A percentile compares a stretch with the other conserved stretches of the same genome.
phyloP scores from a whole-genome alignment of 345 rosid genomes.

The Hibiscus mutabilis region DNA sequence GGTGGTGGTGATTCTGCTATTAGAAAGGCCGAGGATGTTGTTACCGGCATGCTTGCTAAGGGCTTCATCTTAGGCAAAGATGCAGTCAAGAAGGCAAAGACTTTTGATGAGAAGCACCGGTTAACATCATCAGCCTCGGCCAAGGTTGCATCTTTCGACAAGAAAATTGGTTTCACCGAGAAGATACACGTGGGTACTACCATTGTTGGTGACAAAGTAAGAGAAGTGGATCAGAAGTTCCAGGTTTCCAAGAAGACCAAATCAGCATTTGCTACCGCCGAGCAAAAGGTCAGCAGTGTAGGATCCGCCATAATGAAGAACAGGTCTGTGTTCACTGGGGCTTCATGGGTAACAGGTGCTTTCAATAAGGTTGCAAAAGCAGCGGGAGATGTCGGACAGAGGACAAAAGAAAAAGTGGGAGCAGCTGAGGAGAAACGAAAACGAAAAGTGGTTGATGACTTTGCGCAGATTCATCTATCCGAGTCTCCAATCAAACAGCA shows the following conservation, averaged over 20 bases:
- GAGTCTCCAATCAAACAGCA: slow-evolving; percentile 43
- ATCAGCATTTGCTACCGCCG: slow-evolving; percentile 81
- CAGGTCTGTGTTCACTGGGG: slow-evolving; percentile 62
- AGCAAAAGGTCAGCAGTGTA: slow-evolving; percentile 72
- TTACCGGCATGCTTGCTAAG: slow-evolving; percentile 86
- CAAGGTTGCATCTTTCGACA: slow-evolving; percentile 75
- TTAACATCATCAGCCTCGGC: slow-evolving; percentile 83
- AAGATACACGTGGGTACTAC: slow-evolving; percentile 69
- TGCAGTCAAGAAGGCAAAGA: slow-evolving; percentile 79
- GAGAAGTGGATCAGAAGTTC: slow-evolving; percentile 86
- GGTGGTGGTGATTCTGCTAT: slow-evolving; percentile 60
- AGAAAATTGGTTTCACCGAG: slow-evolving; percentile 71
- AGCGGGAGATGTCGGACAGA: slow-evolving; percentile 94
- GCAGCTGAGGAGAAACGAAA: slow-evolving; percentile 70
- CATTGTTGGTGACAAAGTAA: slow-evolving; percentile 66
- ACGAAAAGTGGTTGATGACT: slow-evolving; percentile 79
- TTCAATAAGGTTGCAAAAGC: slow-evolving; percentile 78
- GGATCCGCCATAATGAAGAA: slow-evolving; percentile 94
- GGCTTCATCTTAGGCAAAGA: slow-evolving; percentile 87
- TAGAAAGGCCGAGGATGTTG: slow-evolving; percentile 84
- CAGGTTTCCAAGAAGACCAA: slow-evolving; percentile 94
- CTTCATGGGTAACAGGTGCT: slow-evolving; percentile 84
- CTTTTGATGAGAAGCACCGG: slow-evolving; percentile 84
- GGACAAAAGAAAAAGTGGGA: slow-evolving; percentile 82
- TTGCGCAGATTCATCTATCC: slow-evolving; percentile 73